Evolutionary conservation across 768 basidiomycete species (phyloP).

Genomic region (Collybia sp.): DNA sequence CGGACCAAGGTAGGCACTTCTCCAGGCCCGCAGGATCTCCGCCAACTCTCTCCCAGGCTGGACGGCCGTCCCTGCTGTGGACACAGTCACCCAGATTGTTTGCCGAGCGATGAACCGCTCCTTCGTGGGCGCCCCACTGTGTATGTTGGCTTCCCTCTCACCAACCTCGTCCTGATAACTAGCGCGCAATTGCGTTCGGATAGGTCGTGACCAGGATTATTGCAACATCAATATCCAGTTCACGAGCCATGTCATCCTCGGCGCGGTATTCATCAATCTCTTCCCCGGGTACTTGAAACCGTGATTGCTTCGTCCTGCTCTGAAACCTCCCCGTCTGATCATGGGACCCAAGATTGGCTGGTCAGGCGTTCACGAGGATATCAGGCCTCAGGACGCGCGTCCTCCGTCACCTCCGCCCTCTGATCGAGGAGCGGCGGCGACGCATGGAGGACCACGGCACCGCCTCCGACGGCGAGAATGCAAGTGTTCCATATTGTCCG

Average conservation of each 20-base stretch:
- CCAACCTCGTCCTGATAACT: neutral
- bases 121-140: slow-evolving; percentile 27
- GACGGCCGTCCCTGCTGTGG: slow-evolving; percentile 12
- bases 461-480: too few species aligned
- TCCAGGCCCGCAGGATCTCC: neutral
- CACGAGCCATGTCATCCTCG: slow-evolving; percentile 19
- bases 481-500: too few species aligned
- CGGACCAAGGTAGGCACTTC: slow-evolving; percentile 12
- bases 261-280: slow-evolving; percentile 15
- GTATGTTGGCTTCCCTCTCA: slow-evolving; percentile 12
- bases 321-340: too few species aligned
- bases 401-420: too few species aligned
- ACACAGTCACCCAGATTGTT: slow-evolving; percentile 18
- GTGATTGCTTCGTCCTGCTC: slow-evolving; percentile 9
- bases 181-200: neutral
- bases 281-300: slow-evolving; percentile 23
- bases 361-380: too few species aligned
- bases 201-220: slow-evolving; percentile 24
- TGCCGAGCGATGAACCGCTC: slow-evolving; percentile 22
- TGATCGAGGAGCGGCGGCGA: too few species aligned
- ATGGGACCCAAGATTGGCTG: too few species aligned
- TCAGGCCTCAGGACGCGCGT: too few species aligned
- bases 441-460: too few species aligned
- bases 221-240: slow-evolving; percentile 20
- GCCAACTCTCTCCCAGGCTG: slow-evolving; percentile 11